These are phyloP conservation scores for Tolypocladium sp. DNA, from an alignment of 2,329 filamentous ascomycete genomes.

Conservation along the genomic window DNA sequence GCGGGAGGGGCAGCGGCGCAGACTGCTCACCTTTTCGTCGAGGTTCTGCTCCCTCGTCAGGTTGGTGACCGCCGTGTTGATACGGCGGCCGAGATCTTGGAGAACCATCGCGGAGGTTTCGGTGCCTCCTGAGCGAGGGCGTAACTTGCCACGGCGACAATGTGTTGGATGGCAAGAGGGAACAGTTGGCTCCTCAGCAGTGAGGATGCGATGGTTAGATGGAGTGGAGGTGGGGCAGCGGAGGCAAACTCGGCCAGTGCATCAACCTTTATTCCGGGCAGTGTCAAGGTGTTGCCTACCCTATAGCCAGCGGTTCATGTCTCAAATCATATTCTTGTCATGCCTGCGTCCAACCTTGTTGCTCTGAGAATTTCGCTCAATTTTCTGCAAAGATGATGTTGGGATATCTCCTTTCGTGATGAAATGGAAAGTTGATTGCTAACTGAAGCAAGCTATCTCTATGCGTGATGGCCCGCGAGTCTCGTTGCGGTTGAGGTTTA, in stretches of 20 bases:
- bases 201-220: background rate
- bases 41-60: conserved; percentile 86
- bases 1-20: background rate
- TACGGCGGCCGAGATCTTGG: conserved; percentile 96
- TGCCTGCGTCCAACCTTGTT: too few species aligned
- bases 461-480: too few species aligned
- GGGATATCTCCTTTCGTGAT: too few species aligned
- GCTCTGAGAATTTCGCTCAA: too few species aligned
- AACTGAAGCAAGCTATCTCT: too few species aligned
- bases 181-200: background rate
- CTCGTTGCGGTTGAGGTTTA: too few species aligned
- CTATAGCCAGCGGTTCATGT: background rate
- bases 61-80: conserved; percentile 92
- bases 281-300: background rate
- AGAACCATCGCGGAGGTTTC: conserved; percentile 66
- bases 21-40: conserved; percentile 74
- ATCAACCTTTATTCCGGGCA: background rate
- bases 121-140: background rate
- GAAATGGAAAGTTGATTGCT: too few species aligned
- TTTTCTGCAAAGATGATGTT: too few species aligned
- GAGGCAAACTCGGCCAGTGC: background rate
- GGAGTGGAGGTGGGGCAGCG: background rate
- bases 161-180: background rate
- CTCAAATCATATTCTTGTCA: too few species aligned
- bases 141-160: background rate